phyloP scores from a whole-genome alignment of 2,329 filamentous ascomycete genomes.

The Neurospora crassa region DNA sequence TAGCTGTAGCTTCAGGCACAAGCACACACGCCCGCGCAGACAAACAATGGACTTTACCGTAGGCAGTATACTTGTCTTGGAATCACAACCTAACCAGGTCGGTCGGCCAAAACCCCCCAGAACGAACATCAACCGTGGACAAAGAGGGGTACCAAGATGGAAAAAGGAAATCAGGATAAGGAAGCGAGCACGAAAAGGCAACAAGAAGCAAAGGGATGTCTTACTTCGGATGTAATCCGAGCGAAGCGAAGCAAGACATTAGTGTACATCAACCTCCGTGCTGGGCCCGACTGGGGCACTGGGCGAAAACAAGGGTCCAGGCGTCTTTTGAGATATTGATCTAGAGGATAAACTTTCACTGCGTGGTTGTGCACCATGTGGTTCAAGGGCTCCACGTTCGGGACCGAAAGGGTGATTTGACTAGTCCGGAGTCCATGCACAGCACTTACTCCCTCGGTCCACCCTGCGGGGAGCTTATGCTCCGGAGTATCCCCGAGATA shows the following conservation, averaged over 20 bases:
- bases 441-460: background rate
- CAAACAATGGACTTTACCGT: background rate
- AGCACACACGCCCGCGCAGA: background rate
- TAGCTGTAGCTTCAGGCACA: background rate
- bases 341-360: background rate
- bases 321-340: background rate
- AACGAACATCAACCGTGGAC: background rate
- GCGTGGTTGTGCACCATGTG: background rate
- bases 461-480: background rate
- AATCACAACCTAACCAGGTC: background rate
- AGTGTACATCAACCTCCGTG: background rate
- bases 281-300: background rate
- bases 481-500: background rate
- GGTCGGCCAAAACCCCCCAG: background rate
- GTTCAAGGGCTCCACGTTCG: background rate
- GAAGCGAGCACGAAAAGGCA: background rate
- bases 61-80: background rate
- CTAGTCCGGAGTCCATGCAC: background rate
- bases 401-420: background rate
- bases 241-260: background rate
- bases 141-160: background rate
- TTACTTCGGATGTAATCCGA: background rate
- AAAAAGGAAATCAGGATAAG: background rate
- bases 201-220: background rate
- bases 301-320: background rate